Percentiles rank a stretch among this genome's conserved stretches.
Conservation (phyloP, 352 stramenopile genomes). For the Phytophthora idaei region DNA sequence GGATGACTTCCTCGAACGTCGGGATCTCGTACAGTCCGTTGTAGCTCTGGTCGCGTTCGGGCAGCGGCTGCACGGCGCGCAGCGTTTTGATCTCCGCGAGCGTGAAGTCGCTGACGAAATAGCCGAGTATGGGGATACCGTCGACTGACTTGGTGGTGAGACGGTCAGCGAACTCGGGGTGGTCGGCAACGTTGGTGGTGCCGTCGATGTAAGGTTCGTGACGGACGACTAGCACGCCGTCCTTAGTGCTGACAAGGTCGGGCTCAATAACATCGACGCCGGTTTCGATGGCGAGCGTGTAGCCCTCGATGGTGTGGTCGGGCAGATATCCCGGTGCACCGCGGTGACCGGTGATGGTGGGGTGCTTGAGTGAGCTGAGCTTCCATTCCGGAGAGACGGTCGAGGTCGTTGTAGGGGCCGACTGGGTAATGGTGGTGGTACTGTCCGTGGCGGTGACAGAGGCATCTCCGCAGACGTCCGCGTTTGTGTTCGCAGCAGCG, state of each 20-base stretch:
- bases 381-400: slow-evolving; percentile 20
- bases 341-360: slow-evolving; percentile 81
- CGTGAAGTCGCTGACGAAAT: slow-evolving; percentile 93
- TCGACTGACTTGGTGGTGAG: slow-evolving; percentile 63
- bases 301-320: slow-evolving; percentile 90
- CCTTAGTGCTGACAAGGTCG: slow-evolving; percentile 89
- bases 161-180: slow-evolving; percentile 74
- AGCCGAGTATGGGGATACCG: slow-evolving; percentile 64
- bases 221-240: slow-evolving; percentile 81
- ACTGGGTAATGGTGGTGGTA: slow-evolving; percentile 9
- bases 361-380: slow-evolving; percentile 46
- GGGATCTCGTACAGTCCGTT: slow-evolving; percentile 89
- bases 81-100: slow-evolving; percentile 91
- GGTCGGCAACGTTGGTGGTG: slow-evolving; percentile 88
- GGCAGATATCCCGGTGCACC: slow-evolving; percentile 90
- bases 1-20: slow-evolving; percentile 89
- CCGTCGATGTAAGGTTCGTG: slow-evolving; percentile 91
- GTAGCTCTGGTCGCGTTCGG: slow-evolving; percentile 78
- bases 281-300: slow-evolving; percentile 89
- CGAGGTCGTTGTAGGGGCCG: slow-evolving; percentile 21
- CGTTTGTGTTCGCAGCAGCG: slow-evolving; percentile 27
- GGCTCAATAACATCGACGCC: slow-evolving; percentile 93
- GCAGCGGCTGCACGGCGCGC: slow-evolving; percentile 75
- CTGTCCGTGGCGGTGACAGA: slow-evolving; percentile 32
- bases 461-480: slow-evolving; percentile 37